Evolutionary conservation across 2,329 filamentous ascomycete genomes (phyloP), one percentile per base, ranked within the genome.

Genomic region (Calycina marina): DNA sequence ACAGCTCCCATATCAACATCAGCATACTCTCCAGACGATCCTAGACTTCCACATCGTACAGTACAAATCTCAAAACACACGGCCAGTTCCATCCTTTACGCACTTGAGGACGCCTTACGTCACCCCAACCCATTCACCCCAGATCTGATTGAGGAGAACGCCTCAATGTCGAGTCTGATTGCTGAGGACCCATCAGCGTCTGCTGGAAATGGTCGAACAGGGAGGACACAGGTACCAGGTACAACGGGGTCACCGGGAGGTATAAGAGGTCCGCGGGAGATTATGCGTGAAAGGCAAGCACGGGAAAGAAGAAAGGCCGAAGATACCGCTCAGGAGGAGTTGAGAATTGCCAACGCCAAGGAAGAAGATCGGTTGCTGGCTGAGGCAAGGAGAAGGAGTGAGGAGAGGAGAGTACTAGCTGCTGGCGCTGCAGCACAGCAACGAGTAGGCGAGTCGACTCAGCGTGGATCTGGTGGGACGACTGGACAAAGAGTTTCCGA

Each of bases 81-180:
- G 28, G 81, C 83, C 42, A 82, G 80, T 55, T 88, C 90, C 22
- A 86, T 98, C 53, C 77, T 93, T 47, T 96, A 81, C 63, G 75
- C 85, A 22, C 72, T 96, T 36, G 86, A 96, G 62, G 84, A 92
- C 61, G 84, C 83, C 22, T 68, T 96, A 44, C 78, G 86, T 45
- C 71, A 77, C 28, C 85, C 88, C 2, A 70, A 84, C 44, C 63
- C 73, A 30, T 92, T 96, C 58, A 92, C 85, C 6, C 69, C 80
- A 14, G 85, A 93, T 56, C 61, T 77, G 45, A 68, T 77, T 39
- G 90, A 98, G 65, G 82, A 93, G 62, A 79, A 82, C 68, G 82
- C 86, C 46, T 72, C 73, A 49, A 96, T 98, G 86, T 80, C 86
- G 46, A 86, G 93, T 55, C 65, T 93, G 47, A 66, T 72, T 50